Evolutionary conservation across 495 filamentous ascomycete genomes (phyloP), one percentile per base, ranked within the genome.

Genomic region (Aspergillus diversus): DNA sequence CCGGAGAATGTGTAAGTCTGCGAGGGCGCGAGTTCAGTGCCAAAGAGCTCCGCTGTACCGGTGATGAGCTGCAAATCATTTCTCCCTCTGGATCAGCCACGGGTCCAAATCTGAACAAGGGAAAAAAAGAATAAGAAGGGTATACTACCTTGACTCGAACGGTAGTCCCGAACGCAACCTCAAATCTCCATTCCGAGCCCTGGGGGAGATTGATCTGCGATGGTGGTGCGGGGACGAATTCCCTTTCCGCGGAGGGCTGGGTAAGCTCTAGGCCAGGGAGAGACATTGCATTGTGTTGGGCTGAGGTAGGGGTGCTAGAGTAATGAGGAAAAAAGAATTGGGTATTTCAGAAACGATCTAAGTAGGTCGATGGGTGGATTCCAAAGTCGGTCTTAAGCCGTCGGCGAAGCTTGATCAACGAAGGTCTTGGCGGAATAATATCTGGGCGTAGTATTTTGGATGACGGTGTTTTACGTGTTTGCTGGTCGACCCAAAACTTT

Each of bases 1-100:
- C 92, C 90, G 34, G 82, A 81, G 75, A 99, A 96, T 46, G 85
- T 88, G 81, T 98, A 98, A 2, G 82, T 81, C 58, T 89, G 87
- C 60, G 88, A 90, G 12, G 85, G 83, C 12, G 92, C 92, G 59
- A 99, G 90, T 76, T 98, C 93, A 53, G 93, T 95, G 71, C 96
- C 96, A 77, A 98, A 97, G 69, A 96, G 86, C 80, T 99, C 95
- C 46, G 96, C 96, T 12, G 87, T 92, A 65, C 95, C 95, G 42
- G 82, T 83, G 43, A 90, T 74, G 21, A 99, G 83, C 83, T 90
- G 66, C 33, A 50, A 48, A 49, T 59, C 16, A 58, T 61, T 37
- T 66, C 57, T 35, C 63, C 56, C 63, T 58, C 55, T 17, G 46
- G 55, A 58, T 59, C 55, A 59, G 64, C 56, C 50, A 31, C 17